Base-by-base conservation (phyloP, 2,329 filamentous ascomycete genomes). In the Mycosphaerelloides madeirae region DNA sequence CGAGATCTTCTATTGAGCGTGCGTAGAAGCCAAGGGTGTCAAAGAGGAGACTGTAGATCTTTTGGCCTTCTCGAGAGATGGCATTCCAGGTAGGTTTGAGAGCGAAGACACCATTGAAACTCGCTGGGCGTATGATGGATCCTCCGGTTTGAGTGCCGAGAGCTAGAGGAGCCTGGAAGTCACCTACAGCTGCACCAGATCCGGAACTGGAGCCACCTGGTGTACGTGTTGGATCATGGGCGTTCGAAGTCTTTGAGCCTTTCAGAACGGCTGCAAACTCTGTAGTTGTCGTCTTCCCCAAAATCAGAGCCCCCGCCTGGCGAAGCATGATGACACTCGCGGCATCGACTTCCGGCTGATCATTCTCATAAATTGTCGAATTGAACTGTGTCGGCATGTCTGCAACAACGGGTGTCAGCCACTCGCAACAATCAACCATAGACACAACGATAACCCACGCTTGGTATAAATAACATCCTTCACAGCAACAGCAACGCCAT, bases 151-250 rank as follows among this genome's bases (percentile, higher is more conserved):
- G 82, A 0, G 81, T 83, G 0, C 81, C 83, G 0, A 86, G 65
- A 0, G 67, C 74, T 9, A 85, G 55, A 0, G 81, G 78, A 0
- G 74, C 75, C 50, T 85, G 82, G 41, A 76, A 75, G 50, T 85
- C 83, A 6, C 69, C 81, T 0, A 86, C 81, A 0, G 79, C 81
- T 0, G 82, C 81, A 0, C 72, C 83, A 0, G 81, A 84, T 0
- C 83, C 83, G 0, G 80, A 79, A 0, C 80, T 84, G 0, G 81
- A 85, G 35, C 83, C 83, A 1, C 83, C 83, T 0, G 83, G 82
- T 0, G 82, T 85, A 3, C 73, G 69, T 0, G 45, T 48, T 0
- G 65, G 47, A 47, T 75, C 66, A 48, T 78, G 75, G 0, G 82
- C 79, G 57, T 86, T 86, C 3, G 63, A 58, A 1, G 79, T 81